A percentile compares a stretch with the other conserved stretches of the same genome.
phyloP scores from a whole-genome alignment of 345 rosid species.

The Citrus medica region DNA sequence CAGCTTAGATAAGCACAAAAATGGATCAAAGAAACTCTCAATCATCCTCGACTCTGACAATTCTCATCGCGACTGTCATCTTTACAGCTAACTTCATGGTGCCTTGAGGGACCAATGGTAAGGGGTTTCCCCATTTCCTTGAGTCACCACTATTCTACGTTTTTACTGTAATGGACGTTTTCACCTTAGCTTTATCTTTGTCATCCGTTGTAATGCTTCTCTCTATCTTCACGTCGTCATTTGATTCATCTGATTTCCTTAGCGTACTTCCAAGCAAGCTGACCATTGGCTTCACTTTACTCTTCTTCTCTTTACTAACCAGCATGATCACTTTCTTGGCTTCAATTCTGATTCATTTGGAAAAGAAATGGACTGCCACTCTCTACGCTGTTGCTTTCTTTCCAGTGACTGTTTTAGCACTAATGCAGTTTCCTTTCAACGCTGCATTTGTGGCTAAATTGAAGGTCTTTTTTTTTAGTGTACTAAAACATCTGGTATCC shows the following conservation, averaged over 20 bases:
- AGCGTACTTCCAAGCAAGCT: constrained; percentile 11
- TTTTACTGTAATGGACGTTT: constrained; percentile 20
- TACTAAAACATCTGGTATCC: too few species aligned
- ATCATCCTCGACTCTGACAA: too few species aligned
- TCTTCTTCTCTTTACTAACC: constrained; percentile 18
- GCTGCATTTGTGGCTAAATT: neutral
- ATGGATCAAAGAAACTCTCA: neutral
- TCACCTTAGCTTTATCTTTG: constrained; percentile 20
- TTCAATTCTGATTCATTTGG: constrained; percentile 18
- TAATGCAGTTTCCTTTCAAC: constrained; percentile 17
- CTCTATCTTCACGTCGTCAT: constrained; percentile 21
- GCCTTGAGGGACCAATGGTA: neutral
- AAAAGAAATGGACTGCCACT: constrained; percentile 7
- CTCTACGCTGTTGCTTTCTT: constrained; percentile 18
- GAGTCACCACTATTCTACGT: constrained; percentile 10
- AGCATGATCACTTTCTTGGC: constrained; percentile 24
- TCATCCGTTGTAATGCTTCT: constrained; percentile 30
- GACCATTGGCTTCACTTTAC: constrained; percentile 21
- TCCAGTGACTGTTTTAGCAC: constrained; percentile 14
- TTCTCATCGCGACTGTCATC: neutral
- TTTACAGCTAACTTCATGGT: neutral
- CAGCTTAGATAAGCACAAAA: neutral
- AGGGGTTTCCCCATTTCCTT: constrained; percentile 6
- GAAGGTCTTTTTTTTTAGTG: neutral
- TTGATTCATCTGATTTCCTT: neutral